Evolutionary conservation across 768 basidiomycete genomes (phyloP).

Genomic region (Tricholoma sp.): DNA sequence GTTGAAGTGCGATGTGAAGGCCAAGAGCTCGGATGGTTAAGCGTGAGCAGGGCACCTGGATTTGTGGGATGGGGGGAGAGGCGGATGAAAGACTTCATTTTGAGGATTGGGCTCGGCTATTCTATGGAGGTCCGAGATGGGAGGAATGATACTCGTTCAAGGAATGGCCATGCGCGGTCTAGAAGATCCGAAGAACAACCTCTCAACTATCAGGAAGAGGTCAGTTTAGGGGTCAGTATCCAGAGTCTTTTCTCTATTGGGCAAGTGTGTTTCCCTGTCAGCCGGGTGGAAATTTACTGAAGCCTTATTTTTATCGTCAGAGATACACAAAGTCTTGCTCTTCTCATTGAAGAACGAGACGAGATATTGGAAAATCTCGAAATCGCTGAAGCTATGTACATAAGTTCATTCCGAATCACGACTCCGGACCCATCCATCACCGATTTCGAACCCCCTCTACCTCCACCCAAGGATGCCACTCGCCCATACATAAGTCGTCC

Average conservation of each 20-base stretch:
- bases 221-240: conserved; percentile 55
- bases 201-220: conserved; percentile 37
- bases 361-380: conserved; percentile 76
- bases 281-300: neutral
- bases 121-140: conserved; percentile 35
- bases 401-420: conserved; percentile 66
- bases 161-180: conserved; percentile 23
- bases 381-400: conserved; percentile 75
- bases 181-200: conserved; percentile 36
- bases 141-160: conserved; percentile 19
- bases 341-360: conserved; percentile 72
- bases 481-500: conserved; percentile 68
- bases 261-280: conserved; percentile 33
- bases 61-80: conserved; percentile 73
- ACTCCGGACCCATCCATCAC: conserved; percentile 71
- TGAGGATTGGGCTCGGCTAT: conserved; percentile 62
- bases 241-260: conserved; percentile 70
- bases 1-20: conserved; percentile 57
- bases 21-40: conserved; percentile 74
- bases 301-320: conserved; percentile 28
- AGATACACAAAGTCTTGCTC: conserved; percentile 61
- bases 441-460: conserved; percentile 45
- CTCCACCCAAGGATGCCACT: conserved; percentile 33
- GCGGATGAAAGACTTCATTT: conserved; percentile 61
- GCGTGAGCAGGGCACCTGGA: conserved; percentile 56